phyloP scores from a whole-genome alignment of 2,329 filamentous ascomycete species.

The Fragosphaeria purpurea region DNA sequence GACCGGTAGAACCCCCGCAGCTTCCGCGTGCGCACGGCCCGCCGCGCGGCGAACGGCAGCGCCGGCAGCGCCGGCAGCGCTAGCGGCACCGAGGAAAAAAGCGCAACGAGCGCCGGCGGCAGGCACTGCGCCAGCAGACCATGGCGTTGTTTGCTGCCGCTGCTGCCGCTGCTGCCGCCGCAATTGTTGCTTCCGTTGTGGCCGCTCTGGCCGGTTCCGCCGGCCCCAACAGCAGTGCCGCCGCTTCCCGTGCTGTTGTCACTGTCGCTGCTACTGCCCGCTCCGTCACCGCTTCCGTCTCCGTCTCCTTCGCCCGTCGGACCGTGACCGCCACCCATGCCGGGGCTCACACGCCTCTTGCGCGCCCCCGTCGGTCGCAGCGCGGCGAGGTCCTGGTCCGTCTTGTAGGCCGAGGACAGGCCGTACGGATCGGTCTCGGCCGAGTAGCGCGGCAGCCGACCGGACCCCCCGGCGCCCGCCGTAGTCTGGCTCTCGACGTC shows the following conservation, averaged over 20 bases:
- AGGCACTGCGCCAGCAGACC: constrained; percentile 19
- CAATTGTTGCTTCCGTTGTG: not conserved
- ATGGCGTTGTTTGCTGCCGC: not conserved
- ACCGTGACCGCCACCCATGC: constrained; percentile 10
- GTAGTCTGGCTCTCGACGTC: constrained; percentile 42
- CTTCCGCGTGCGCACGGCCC: constrained; percentile 21
- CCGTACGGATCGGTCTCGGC: constrained; percentile 70
- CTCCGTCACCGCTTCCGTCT: constrained; percentile 4
- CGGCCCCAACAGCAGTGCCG: not conserved
- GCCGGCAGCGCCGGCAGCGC: constrained; percentile 21
- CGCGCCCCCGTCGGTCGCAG: constrained; percentile 74
- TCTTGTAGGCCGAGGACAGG: constrained; percentile 68
- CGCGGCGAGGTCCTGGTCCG: constrained; percentile 60
- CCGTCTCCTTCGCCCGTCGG: constrained; percentile 7
- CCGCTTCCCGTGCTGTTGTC: not conserved
- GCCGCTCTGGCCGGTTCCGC: not conserved
- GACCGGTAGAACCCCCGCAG: constrained; percentile 75
- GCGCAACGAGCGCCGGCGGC: constrained; percentile 21
- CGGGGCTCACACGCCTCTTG: constrained; percentile 48
- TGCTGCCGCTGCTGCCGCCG: not conserved
- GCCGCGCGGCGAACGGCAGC: constrained; percentile 22
- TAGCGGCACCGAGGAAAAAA: constrained; percentile 20
- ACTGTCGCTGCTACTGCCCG: not conserved
- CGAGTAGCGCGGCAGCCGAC: constrained; percentile 47
- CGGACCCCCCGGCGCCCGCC: constrained; percentile 17